Base-by-base conservation (phyloP, 768 basidiomycete genomes). In the Pleurotus sapidus region DNA sequence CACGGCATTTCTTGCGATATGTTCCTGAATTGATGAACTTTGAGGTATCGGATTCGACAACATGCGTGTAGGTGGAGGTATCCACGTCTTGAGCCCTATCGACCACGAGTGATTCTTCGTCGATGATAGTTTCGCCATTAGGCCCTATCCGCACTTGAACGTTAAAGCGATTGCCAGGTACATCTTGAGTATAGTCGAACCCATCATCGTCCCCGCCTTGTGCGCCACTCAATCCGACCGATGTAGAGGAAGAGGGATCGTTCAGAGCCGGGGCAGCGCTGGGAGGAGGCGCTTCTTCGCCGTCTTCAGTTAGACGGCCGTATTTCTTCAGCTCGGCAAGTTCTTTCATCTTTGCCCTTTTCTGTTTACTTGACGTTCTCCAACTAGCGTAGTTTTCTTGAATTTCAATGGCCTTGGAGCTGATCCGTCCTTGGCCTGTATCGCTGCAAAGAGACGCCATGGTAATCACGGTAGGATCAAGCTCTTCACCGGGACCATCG, bases 71-170 rank as follows among this genome's bases (percentile, higher is more conserved):
- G 58, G 83, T 77, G 24, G 81, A 78, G 1, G 87, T 87, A 48
- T 91, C 89, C 43, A 79, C 79, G 63, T 87, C 89, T 17, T 80
- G 77, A 49, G 74, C 72, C 8, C 90, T 85, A 62, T 93, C 91
- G 27, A 95, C 88, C 47, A 88, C 84, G 17, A 95, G 72, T 11
- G 90, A 91, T 23, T 90, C 84, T 67, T 95, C 91, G 63, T 96
- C 93, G 57, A 95, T 82, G 49, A 95, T 82, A 5, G 90, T 88
- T 70, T 93, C 88, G 56, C 93, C 93, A 62, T 89, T 93, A 6
- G 91, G 87, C 9, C 90, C 92, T 55, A 93, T 87, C 37, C 91
- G 86, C 61, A 96, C 84, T 73, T 95, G 93, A 4, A 91, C 91
- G 60, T 87, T 93, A 65, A 81, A 91, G 15, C 85, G 84, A 66